Percentiles rank a stretch among this genome's conserved stretches.
Conservation (phyloP, 148 eudicot genomes). For the Silene uniflora region DNA sequence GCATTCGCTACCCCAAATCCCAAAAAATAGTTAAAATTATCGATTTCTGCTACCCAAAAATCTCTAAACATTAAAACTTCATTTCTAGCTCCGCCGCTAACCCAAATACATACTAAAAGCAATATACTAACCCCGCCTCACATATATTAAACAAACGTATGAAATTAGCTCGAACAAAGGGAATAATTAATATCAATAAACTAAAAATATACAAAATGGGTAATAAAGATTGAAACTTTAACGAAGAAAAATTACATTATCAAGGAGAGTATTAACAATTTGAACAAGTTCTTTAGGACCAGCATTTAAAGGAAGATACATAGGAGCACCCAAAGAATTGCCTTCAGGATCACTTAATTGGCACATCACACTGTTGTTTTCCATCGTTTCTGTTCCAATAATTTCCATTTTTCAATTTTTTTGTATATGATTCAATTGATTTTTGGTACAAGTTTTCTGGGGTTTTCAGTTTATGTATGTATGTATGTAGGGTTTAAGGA, state of each 20-base stretch:
- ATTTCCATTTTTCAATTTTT: constrained; percentile 7
- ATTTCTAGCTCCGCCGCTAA: no score
- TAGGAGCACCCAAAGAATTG: constrained; percentile 45
- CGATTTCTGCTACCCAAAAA: no score
- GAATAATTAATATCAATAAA: no score
- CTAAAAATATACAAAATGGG: background rate
- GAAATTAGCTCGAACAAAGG: no score
- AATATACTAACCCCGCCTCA: background rate
- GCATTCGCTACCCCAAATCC: background rate
- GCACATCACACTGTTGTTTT: constrained; percentile 66
- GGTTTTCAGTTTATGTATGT: background rate
- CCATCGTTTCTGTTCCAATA: constrained; percentile 21
- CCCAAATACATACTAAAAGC: background rate
- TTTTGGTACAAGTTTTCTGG: background rate
- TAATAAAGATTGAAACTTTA: background rate
- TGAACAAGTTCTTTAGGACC: constrained; percentile 86
- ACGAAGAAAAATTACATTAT: constrained; percentile 34
- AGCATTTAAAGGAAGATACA: constrained; percentile 74
- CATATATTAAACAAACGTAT: background rate
- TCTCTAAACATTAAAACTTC: no score
- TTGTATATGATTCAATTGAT: background rate
- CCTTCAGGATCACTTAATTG: constrained; percentile 84
- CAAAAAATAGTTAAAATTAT: no score
- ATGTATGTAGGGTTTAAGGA: background rate
- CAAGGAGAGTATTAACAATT: constrained; percentile 67